Base-by-base conservation (phyloP, 108 stramenopile species). In the Asterionellopsis glacialis region DNA sequence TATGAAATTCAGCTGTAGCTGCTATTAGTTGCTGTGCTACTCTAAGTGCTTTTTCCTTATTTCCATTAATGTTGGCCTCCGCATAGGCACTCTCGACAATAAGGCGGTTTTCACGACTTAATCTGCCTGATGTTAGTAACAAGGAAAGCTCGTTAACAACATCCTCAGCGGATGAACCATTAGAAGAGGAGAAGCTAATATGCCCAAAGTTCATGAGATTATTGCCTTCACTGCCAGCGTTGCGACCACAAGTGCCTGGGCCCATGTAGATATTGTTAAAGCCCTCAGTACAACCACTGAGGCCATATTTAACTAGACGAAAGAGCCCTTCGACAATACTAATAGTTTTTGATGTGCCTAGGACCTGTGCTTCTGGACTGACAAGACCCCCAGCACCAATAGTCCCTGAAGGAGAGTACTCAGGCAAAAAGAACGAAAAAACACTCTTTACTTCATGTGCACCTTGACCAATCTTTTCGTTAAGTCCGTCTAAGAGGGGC, bases 1-100 rank as follows among this genome's bases (percentile, higher is more conserved):
- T 68, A 24, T 90, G 89, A 53, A 87, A 87, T 58, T 90, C 85
- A 10, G 75, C 75, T 11, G 81, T 63, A 23, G 67, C 51, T 27
- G 74, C 26, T 41, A 68, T 62, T 57, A 58, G 16, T 27, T 53
- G 5, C 52, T 53, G 55, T 47, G 41, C 55, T 24, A 43, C 18
- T 2, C 51, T 40, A 16, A 53, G 22, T 15, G 16, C 55, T 9
- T 33, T 10, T 2, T n/a, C 13, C 10, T 12, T 33, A 16, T 57
- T 57, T 33, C 33, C 33, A 33, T 2, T 7, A 33, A 7, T 33
- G 7, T 33, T 33, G 22, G 24, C 13, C 48, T 59, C 60, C 28
- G 48, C 11, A 14, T 16, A 7, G 49, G 51, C 13, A 2, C 47
- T n/a, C 6, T 28, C 22, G 10, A 18, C 39, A 18, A 55, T 56